Percentiles rank a stretch among this genome's conserved stretches.
These are phyloP conservation scores for Penicillium sp. DNA, from an alignment of 2,329 filamentous ascomycete genomes.

Conservation along the genomic window DNA sequence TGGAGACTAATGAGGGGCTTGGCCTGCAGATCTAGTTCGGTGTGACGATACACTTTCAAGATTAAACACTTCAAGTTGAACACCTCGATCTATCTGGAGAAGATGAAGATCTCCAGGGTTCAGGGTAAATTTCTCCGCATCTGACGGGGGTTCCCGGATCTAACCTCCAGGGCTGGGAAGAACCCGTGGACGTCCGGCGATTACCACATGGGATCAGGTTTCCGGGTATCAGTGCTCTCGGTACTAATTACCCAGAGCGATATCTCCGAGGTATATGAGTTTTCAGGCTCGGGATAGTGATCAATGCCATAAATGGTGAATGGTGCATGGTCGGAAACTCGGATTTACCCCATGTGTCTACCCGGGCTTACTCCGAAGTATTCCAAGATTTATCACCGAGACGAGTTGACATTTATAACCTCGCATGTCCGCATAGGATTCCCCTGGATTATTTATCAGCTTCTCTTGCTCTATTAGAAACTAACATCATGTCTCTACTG, in stretches of 20 bases:
- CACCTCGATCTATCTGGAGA: not conserved
- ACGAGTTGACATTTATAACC: not conserved
- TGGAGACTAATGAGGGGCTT: conserved; percentile 7
- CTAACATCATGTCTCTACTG: conserved; percentile 9
- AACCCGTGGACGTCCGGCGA: not conserved
- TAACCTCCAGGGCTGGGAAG: not conserved
- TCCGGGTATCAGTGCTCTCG: conserved; percentile 7
- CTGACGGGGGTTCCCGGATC: not conserved
- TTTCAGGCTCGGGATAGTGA: not conserved
- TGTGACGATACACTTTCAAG: not conserved
- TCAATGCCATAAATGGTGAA: not conserved
- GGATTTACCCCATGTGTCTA: not conserved
- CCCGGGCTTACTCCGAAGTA: not conserved
- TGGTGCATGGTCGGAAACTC: not conserved
- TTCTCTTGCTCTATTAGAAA: not conserved
- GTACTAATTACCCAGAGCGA: conserved; percentile 8
- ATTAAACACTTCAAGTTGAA: not conserved
- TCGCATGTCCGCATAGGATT: not conserved
- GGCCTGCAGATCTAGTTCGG: conserved; percentile 9
- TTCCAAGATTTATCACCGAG: conserved; percentile 9
- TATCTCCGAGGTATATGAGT: conserved; percentile 1
- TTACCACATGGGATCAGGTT: not conserved
- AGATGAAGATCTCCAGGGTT: not conserved
- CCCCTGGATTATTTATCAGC: no score
- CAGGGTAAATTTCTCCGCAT: not conserved